Conservation (phyloP, 345 rosid species). For the Citrus mangshanensis region DNA sequence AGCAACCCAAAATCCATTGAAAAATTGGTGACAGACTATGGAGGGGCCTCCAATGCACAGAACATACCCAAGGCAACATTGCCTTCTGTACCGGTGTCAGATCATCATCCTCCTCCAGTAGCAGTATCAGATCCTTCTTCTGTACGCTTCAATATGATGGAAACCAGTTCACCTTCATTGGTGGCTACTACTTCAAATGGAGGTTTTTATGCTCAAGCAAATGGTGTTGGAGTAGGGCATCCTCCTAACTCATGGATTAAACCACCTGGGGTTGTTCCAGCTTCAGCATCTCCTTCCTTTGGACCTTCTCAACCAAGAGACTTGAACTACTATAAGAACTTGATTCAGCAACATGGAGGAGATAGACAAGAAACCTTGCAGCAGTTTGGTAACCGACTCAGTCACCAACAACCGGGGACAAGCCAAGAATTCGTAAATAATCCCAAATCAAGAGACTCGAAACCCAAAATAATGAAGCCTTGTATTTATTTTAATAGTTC, state of each 20-base stretch:
- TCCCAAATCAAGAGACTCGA: slow-evolving; percentile 54
- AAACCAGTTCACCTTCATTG: slow-evolving; percentile 28
- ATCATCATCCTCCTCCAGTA: slow-evolving; percentile 16
- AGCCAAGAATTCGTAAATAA: slow-evolving; percentile 55
- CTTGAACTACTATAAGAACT: slow-evolving; percentile 77
- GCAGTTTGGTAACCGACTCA: slow-evolving; percentile 41
- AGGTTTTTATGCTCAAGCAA: slow-evolving; percentile 42
- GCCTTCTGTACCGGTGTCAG: slow-evolving; percentile 18
- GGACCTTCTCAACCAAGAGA: slow-evolving; percentile 59
- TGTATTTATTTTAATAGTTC: slow-evolving; percentile 86
- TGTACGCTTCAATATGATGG: slow-evolving; percentile 39
- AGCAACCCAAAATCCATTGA: slow-evolving; percentile 77
- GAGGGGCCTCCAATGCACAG: slow-evolving; percentile 38
- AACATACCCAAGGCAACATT: slow-evolving; percentile 26
- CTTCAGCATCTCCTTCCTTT: slow-evolving; percentile 32
- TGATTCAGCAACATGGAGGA: slow-evolving; percentile 98
- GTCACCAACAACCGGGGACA: slow-evolving; percentile 32
- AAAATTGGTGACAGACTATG: slow-evolving; percentile 56
- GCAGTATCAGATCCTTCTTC: slow-evolving; percentile 30
- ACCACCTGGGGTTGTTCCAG: slow-evolving; percentile 31
- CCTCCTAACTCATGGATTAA: slow-evolving; percentile 24
- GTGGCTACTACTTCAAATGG: slow-evolving; percentile 43
- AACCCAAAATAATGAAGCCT: slow-evolving; percentile 82
- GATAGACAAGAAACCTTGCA: slow-evolving; percentile 71
- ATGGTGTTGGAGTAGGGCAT: slow-evolving; percentile 32